A percentile compares a stretch with the other conserved stretches of the same genome.
phyloP scores from a whole-genome alignment of 768 basidiomycete genomes.

The Mycena metata region DNA sequence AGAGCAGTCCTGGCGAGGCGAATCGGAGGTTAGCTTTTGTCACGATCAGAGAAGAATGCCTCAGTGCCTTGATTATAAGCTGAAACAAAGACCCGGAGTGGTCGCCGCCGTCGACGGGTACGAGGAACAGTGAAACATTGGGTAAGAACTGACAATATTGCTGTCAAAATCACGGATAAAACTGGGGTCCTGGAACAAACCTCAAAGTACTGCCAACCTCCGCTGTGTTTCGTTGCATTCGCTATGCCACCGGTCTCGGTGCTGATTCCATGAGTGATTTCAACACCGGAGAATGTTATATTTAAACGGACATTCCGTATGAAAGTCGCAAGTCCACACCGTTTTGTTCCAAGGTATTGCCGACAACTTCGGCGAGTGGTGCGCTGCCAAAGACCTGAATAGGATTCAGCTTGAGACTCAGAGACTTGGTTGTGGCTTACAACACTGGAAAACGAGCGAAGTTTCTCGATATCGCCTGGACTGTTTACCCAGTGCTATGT shows the following conservation, averaged over 20 bases:
- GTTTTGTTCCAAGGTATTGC: not conserved
- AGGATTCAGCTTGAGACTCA: not conserved
- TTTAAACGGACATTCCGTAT: conserved; percentile 8
- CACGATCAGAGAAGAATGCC: too few relatives aligned
- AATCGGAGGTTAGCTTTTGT: not conserved
- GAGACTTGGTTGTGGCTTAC: too few relatives aligned
- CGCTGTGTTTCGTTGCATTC: not conserved
- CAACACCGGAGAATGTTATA: not conserved
- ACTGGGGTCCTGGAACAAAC: too few relatives aligned
- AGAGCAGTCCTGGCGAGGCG: not conserved
- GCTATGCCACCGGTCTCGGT: conserved; percentile 2
- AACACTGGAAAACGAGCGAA: too few relatives aligned
- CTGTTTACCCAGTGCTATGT: too few relatives aligned
- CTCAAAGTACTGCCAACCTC: conserved; percentile 23
- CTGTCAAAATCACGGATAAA: too few relatives aligned
- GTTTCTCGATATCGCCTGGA: too few relatives aligned
- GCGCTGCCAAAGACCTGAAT: not conserved
- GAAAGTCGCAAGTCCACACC: not conserved
- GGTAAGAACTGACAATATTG: not conserved
- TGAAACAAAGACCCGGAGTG: conserved; percentile 7
- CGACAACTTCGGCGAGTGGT: conserved; percentile 6
- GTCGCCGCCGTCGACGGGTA: conserved; percentile 16
- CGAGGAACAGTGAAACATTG: not conserved
- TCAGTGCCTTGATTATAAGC: conserved; percentile 17
- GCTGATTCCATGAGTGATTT: not conserved